Percentiles rank a stretch among this genome's conserved stretches.
These are phyloP conservation scores for Pleurotus pulmonarius DNA, from an alignment of 768 basidiomycete genomes.

Conservation along the genomic window DNA sequence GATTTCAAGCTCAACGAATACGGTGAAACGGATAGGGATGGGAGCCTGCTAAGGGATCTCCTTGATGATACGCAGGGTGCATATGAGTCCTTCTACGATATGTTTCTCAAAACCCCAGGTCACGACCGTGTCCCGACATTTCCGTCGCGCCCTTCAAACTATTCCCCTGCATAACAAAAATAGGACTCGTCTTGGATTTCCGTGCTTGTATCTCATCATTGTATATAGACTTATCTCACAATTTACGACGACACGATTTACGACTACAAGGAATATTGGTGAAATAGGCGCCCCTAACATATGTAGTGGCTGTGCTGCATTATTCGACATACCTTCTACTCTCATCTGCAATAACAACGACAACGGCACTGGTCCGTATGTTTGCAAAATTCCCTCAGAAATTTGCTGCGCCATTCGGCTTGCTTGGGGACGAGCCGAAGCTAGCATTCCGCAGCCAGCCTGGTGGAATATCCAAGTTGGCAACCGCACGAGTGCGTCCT, in stretches of 20 bases:
- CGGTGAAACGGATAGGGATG: not conserved
- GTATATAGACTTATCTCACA: too few relatives aligned
- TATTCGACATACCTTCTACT: not conserved
- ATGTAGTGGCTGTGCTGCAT: not conserved
- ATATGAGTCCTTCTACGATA: not conserved
- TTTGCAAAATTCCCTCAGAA: constrained; percentile 71
- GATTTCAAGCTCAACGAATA: not conserved
- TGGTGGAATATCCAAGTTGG: constrained; percentile 73
- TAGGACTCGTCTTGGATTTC: too few relatives aligned
- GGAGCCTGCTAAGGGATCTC: not conserved
- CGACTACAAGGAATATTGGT: too few relatives aligned
- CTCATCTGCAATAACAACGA: too few relatives aligned
- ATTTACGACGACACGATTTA: too few relatives aligned
- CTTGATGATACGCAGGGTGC: constrained; percentile 1
- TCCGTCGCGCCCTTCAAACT: too few relatives aligned
- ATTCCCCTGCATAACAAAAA: too few relatives aligned
- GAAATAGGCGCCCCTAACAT: not conserved
- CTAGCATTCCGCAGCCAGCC: constrained; percentile 84
- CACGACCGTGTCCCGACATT: too few relatives aligned
- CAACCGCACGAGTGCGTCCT: constrained; percentile 63
- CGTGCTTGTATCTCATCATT: too few relatives aligned
- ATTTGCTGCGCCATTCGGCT: constrained; percentile 70
- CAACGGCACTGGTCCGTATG: constrained; percentile 31
- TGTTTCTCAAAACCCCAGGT: not conserved
- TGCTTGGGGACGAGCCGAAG: constrained; percentile 84